phyloP scores from a whole-genome alignment of 805 yeast species.

The Metschnikowia baotianmanensis region DNA sequence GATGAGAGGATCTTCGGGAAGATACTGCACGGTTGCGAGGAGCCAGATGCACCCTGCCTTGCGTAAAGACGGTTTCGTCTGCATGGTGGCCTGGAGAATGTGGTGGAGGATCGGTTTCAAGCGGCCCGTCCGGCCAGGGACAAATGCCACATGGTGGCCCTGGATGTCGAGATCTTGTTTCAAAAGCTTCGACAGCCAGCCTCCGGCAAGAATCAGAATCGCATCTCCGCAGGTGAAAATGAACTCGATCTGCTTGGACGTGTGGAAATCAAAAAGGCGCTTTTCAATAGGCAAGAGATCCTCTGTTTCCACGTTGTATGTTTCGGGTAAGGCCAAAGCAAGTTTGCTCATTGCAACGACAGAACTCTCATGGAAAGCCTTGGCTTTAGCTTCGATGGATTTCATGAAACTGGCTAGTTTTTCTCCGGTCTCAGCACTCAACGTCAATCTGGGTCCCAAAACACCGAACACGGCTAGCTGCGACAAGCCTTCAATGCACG shows the following conservation, averaged over 20 bases:
- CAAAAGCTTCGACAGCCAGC: constrained; percentile 68
- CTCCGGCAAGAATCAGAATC: constrained; percentile 63
- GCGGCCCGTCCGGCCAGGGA: constrained; percentile 22
- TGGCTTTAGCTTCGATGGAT: constrained; percentile 39
- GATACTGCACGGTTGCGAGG: constrained; percentile 72
- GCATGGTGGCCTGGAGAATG: constrained; percentile 51
- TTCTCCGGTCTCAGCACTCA: constrained; percentile 10
- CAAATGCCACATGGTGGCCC: constrained; percentile 23
- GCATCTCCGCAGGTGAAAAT: constrained; percentile 85
- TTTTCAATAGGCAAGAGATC: constrained; percentile 38
- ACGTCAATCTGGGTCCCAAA: constrained; percentile 34
- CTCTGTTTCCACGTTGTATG: constrained; percentile 12
- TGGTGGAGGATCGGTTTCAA: constrained; percentile 40
- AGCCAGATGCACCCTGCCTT: constrained; percentile 85
- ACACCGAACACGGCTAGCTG: constrained; percentile 48
- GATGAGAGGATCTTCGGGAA: constrained; percentile 48
- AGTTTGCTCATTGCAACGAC: constrained; percentile 55
- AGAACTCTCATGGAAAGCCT: constrained; percentile 59
- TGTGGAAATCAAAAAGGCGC: constrained; percentile 54
- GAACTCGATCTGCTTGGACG: constrained; percentile 70
- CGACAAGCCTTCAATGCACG: constrained; percentile 38
- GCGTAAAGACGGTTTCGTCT: constrained; percentile 71
- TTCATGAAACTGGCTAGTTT: constrained; percentile 21
- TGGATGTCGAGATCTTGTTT: constrained; percentile 54
- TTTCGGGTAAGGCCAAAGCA: constrained; percentile 36